Conservation (phyloP, 1,139 yeast species). For the Yamadazyma jaroonii region DNA sequence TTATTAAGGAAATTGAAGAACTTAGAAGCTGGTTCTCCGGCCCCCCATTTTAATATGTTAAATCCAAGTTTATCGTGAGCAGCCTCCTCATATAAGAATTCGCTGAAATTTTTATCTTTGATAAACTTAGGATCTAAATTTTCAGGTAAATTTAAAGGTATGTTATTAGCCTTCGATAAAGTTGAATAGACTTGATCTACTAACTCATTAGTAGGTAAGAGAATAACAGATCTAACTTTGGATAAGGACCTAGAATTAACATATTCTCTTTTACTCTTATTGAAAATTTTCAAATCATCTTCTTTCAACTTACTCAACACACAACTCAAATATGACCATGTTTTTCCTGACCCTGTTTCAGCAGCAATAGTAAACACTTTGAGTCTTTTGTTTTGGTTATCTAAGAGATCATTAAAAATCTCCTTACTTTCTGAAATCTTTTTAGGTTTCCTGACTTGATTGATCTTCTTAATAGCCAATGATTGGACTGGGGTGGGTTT, state of each 20-base stretch:
- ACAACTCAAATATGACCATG: constrained; percentile 86
- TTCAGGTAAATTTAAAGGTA: constrained; percentile 20
- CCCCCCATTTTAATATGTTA: constrained; percentile 58
- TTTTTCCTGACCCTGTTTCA: constrained; percentile 96
- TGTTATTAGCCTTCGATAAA: constrained; percentile 37
- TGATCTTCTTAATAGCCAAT: constrained; percentile 44
- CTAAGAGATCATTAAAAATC: constrained; percentile 26
- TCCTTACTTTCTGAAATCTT: constrained; percentile 16
- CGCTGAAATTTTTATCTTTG: constrained; percentile 17
- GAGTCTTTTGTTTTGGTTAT: constrained; percentile 36
- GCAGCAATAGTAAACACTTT: constrained; percentile 84
- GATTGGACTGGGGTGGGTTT: constrained; percentile 46
- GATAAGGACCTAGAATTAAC: constrained; percentile 29
- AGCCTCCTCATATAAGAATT: constrained; percentile 25
- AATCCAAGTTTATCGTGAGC: constrained; percentile 32
- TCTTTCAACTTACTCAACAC: constrained; percentile 65
- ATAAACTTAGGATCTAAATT: constrained; percentile 15
- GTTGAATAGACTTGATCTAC: constrained; percentile 73
- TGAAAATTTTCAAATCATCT: constrained; percentile 37
- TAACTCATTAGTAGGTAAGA: constrained; percentile 87
- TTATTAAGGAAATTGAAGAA: constrained; percentile 43
- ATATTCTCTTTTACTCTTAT: constrained; percentile 28
- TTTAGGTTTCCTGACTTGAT: constrained; percentile 27
- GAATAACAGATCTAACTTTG: constrained; percentile 62
- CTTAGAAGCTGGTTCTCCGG: constrained; percentile 46